A percentile compares a stretch with the other conserved stretches of the same genome.
Evolutionary conservation across 495 filamentous ascomycete genomes (phyloP).

Genomic region (Talaromyces wortmannii): DNA sequence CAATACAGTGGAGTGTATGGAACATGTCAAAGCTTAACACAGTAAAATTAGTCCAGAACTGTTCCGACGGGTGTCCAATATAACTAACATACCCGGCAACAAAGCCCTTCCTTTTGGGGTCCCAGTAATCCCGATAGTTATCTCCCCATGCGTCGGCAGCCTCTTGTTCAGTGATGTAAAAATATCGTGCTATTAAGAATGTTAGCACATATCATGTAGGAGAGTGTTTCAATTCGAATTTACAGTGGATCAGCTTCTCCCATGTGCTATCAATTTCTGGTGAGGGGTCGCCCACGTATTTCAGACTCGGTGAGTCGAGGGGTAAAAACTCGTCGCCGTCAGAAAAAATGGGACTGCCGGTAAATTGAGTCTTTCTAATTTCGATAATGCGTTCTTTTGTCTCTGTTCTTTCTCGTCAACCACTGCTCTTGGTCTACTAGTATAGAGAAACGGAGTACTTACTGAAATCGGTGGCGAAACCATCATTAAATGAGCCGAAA

Average conservation of each 20-base stretch:
- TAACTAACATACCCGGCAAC: neutral
- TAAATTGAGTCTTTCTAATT: neutral
- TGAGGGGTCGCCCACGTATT: conserved; percentile 1
- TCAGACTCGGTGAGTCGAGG: neutral
- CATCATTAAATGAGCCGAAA: neutral
- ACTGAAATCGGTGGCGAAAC: neutral
- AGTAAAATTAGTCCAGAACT: neutral
- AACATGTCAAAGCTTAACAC: neutral
- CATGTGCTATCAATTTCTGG: neutral
- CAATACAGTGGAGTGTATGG: neutral
- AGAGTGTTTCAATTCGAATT: neutral
- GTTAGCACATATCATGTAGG: neutral
- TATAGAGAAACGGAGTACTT: neutral
- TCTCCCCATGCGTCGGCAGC: neutral
- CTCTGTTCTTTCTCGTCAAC: neutral
- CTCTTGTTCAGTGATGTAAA: neutral
- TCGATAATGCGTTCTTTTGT: neutral
- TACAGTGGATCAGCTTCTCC: neutral
- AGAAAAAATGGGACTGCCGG: neutral
- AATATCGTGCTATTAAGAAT: neutral
- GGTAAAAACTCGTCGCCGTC: neutral
- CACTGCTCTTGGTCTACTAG: neutral
- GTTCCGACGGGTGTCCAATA: neutral
- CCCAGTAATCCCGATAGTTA: neutral
- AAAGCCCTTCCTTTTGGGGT: neutral